phyloP scores from a whole-genome alignment of 768 basidiomycete species.

The Leccinum barrowsii region DNA sequence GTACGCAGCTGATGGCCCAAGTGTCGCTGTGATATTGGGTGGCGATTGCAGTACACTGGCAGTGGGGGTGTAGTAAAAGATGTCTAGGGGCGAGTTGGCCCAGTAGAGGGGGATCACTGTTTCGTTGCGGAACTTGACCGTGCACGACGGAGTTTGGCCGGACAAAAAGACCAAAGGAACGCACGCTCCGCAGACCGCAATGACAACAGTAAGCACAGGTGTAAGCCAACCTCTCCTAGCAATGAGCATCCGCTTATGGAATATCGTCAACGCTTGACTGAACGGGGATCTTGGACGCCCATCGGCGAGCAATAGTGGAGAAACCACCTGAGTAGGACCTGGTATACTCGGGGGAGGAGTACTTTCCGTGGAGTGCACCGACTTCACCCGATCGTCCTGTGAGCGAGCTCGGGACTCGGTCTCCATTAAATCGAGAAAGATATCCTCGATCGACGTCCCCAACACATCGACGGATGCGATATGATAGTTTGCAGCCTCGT shows the following conservation, averaged over 20 bases:
- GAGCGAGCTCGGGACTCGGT: constrained; percentile 21
- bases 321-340: background rate
- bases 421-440: constrained; percentile 71
- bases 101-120: constrained; percentile 50
- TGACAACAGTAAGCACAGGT: constrained; percentile 47
- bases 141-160: constrained; percentile 50
- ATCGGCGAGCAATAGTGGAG: constrained; percentile 33
- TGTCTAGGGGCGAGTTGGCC: constrained; percentile 42
- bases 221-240: constrained; percentile 67
- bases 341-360: background rate
- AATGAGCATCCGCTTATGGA: constrained; percentile 66
- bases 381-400: constrained; percentile 28
- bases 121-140: constrained; percentile 34
- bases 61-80: constrained; percentile 28
- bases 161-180: constrained; percentile 66
- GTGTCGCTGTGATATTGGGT: constrained; percentile 43
- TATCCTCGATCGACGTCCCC: constrained; percentile 76
- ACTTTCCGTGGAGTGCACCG: constrained; percentile 9
- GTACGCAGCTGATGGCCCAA: constrained; percentile 40
- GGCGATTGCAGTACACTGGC: constrained; percentile 50
- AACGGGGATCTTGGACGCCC: constrained; percentile 56
- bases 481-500: constrained; percentile 33
- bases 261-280: constrained; percentile 67
- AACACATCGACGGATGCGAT: constrained; percentile 62
- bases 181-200: constrained; percentile 60